Base-by-base conservation (phyloP, 805 yeast genomes). In the Nakazawaea ernobii region DNA sequence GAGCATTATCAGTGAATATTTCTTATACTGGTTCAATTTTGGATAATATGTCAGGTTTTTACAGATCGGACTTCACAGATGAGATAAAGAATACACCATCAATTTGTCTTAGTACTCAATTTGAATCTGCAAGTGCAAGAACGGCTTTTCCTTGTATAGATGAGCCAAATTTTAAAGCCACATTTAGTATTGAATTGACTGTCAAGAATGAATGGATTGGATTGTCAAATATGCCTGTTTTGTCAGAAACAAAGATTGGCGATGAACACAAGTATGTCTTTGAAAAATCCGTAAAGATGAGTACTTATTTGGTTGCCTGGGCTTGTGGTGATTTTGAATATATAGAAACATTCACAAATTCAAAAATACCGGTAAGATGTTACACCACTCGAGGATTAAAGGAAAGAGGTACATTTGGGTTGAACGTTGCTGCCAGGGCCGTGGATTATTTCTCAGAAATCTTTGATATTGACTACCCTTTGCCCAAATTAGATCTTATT, bases 401-500 rank as follows among this genome's bases (percentile, higher is more conserved):
- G 2, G 52, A 71, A 41, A 69, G 65, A n/a, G 82, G 82, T 2
- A 52, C 62, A 49, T 70, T 70, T 57, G 82, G 82, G 2, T 61
- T 71, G 44, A 65, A 62, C 37, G 68, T 74, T 30, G 72, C 82
- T 8, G 72, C 75, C 17, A 69, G 69, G 44, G 74, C 75, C 39
- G 73, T 78, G 36, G 81, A 75, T 55, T 75, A 66, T 57, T 71
- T 74, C 54, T 68, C 77, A 11, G 57, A 56, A 39, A 66, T 75
- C 20, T 78, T 78, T 54, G 78, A 74, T 51, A 61, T 75, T 43
- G 68, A 63, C 38, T 87, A 85, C 59, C 94, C 95, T 30, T 71
- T 87, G 55, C 92, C 95, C 39, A 87, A 87, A 65, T 68, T 86
- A 62, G 95, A 88, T 60, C 70, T 86, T 65, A 69, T 88, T 35